A percentile compares a stretch with the other conserved stretches of the same genome.
Conservation (phyloP, 176 grass and related monocot species). For the Canna indica region DNA sequence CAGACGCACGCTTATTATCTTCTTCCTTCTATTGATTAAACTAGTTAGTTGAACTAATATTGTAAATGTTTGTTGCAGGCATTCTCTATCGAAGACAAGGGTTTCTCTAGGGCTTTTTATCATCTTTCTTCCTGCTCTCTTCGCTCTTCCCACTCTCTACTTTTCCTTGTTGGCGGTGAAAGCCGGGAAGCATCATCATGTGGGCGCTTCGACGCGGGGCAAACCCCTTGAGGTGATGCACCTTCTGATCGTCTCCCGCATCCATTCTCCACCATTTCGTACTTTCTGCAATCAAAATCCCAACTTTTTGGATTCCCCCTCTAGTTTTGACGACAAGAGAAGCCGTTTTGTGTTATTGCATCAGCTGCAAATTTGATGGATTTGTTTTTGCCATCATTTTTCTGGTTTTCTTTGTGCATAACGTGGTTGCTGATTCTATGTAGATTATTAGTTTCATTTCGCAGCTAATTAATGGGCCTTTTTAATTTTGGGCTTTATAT, state of each 20-base stretch:
- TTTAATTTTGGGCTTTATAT: neutral
- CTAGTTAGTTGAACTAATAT: no score
- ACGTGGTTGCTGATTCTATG: neutral
- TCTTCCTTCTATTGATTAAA: no score
- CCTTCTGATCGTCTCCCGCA: neutral
- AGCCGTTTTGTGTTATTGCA: neutral
- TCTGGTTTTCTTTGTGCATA: no score
- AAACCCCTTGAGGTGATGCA: constrained; percentile 42
- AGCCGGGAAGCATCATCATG: constrained; percentile 21
- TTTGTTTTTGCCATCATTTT: no score
- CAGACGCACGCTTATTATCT: no score
- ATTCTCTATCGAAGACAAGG: no score
- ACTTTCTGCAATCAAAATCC: neutral
- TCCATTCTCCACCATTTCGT: neutral
- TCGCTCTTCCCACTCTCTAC: neutral
- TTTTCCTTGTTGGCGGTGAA: neutral
- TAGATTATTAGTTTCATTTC: neutral
- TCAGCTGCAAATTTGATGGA: no score
- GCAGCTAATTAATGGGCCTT: neutral
- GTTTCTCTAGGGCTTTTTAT: neutral
- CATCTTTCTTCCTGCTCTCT: neutral
- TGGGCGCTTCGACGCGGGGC: constrained; percentile 52
- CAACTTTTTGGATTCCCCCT: neutral
- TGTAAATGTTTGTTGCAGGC: no score
- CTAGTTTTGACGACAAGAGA: neutral